Evolutionary conservation across 164 flowering plant genomes (phyloP), one percentile per base, ranked within the genome.

Genomic region (Sedum album): DNA sequence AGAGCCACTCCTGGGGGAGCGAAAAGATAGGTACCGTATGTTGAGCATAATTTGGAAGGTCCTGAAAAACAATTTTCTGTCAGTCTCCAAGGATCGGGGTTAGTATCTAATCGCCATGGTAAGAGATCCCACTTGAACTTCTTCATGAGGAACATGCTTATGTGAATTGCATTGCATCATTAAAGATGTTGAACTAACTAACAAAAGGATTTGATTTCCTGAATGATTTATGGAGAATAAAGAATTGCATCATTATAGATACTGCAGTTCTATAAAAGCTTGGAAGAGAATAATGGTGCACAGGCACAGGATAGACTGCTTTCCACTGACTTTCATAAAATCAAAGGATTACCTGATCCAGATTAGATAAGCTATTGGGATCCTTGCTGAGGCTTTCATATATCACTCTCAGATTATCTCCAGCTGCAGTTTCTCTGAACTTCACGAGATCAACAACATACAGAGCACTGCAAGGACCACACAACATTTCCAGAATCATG

Each of bases 31-130:
- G 96, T 1, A 94, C 99, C 7, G 75, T 81, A 73, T 94, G 97
- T 70, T 94, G 99, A 48, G 99, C 99, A 79, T 91, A 94, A 74
- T 94, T 94, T 48, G 99, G 99, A 79, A 94, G 96, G 82, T 94
- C 99, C 99, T 94, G 88, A 70, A 80, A 39, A 69, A 64, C 28
- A 64, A 64, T 3, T 64, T 35, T 14, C 15, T 21, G 13, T 63
- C 13, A 35, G 66, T 64, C 13, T 35, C 17, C 20, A 1, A 4
- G 39, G 46, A 9, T 20, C n/a, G 41, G 44, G 7, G 28, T 8
- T 15, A 41, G 3, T 35, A 26, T 63, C 38, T 17, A 63, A 53
- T 21, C 30, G 23, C 28, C 60, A 21, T 21, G 60, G 30, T 23
- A 53, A 21, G 30, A 53, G 26, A 1, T n/a, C 26, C 3, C 38